Percentiles rank a stretch among this genome's conserved stretches.
Conservation (phyloP, 139 green algal species). For the Pseudopediastrum boryanum region DNA sequence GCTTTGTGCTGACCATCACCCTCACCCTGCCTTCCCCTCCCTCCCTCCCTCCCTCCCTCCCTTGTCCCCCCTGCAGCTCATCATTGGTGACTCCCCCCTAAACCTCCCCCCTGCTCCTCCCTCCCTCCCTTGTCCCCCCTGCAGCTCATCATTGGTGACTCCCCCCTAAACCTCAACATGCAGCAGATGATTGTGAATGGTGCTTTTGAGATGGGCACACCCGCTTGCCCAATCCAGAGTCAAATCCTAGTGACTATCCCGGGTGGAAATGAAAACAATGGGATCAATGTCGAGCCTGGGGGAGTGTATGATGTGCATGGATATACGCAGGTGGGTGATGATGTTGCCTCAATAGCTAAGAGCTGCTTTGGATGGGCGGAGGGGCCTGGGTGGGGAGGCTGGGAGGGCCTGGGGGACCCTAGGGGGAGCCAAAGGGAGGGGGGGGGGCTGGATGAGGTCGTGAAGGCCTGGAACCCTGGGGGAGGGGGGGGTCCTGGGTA, state of each 20-base stretch:
- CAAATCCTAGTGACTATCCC: constrained; percentile 3
- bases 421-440: too few relatives aligned
- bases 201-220: constrained; percentile 2
- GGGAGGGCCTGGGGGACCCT: too few relatives aligned
- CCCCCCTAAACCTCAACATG: background rate
- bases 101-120: constrained; percentile 11
- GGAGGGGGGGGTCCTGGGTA: too few relatives aligned
- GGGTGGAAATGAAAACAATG: background rate
- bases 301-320: constrained; percentile 16
- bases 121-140: background rate
- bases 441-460: too few relatives aligned
- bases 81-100: too few relatives aligned
- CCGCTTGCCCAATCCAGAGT: background rate
- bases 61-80: background rate
- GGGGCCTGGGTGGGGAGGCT: too few relatives aligned
- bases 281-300: background rate
- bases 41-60: background rate
- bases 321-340: background rate
- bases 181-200: background rate
- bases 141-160: constrained; percentile 25
- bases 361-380: too few relatives aligned
- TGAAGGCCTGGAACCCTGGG: too few relatives aligned
- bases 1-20: background rate
- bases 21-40: background rate
- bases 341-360: too few relatives aligned